Evolutionary conservation across 257 asterid genomes (phyloP).

Genomic region (Solanum microdontum): DNA sequence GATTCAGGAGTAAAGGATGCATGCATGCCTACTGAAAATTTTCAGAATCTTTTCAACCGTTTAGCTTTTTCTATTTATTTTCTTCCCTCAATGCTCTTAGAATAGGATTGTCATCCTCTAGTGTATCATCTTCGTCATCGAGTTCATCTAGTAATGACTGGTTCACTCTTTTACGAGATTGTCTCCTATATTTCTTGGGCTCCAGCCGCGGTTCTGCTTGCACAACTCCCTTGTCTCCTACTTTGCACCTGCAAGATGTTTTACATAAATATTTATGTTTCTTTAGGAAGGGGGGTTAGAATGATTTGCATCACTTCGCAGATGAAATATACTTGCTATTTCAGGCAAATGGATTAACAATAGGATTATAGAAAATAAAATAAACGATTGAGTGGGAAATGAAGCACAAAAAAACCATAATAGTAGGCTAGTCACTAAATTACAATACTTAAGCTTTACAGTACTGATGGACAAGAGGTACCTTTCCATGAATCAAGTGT

Average conservation of each 20-base stretch:
- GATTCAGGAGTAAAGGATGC: neutral
- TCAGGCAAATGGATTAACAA: neutral
- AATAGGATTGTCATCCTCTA: constrained; percentile 28
- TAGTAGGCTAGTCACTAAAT: neutral
- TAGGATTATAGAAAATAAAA: neutral
- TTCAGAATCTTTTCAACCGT: neutral
- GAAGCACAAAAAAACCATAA: neutral
- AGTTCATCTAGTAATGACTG: constrained; percentile 70
- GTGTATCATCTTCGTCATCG: constrained; percentile 39
- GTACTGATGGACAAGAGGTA: neutral
- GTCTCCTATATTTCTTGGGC: constrained; percentile 81
- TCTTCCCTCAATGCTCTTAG: constrained; percentile 33
- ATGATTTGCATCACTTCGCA: neutral
- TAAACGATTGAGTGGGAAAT: neutral
- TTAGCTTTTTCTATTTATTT: neutral
- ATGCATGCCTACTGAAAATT: neutral
- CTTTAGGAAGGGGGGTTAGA: neutral
- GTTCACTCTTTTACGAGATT: constrained; percentile 75
- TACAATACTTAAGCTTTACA: neutral
- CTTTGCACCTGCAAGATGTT: constrained; percentile 44
- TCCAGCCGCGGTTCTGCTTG: constrained; percentile 89
- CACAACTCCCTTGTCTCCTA: constrained; percentile 65
- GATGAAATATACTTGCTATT: neutral
- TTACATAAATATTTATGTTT: neutral
- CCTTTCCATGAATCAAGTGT: neutral